Evolutionary conservation across 345 rosid genomes (phyloP), one percentile per base, ranked within the genome.

Genomic region (Lumnitzera racemosa): DNA sequence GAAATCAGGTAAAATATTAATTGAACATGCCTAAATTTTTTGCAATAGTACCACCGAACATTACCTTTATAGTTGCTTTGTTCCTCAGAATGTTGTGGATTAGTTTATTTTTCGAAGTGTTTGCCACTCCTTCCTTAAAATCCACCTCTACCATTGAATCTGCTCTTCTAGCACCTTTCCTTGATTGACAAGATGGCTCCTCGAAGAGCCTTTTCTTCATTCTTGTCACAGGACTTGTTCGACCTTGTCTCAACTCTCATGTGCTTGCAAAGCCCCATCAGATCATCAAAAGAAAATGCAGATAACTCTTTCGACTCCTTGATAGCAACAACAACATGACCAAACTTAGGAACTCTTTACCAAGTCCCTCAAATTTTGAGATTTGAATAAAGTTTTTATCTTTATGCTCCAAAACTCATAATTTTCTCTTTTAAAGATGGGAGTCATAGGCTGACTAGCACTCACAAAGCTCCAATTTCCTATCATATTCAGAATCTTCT

Each of bases 391-490:
- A 13, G 51, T 62, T 24, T 43, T 53, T 17, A 62, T 62, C n/a
- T 52, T 62, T 12, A 62, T 62, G 58, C 57, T 51, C 58, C 65
- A 62, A n/a, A 27, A 36, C 3, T 65, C 56, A 51, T 65, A 65
- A 3, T 20, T 3, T 13, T 55, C 55, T 0, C 53, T 52, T 17
- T 27, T 56, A n/a, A 64, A 55, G 13, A 64, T 1, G 0, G 20
- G 43, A 17, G 36, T 6, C 10, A 15, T 8, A 12, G 53, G 48
- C 25, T 56, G 68, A 24, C 48, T 13, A 24, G 55, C 5, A 17
- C 14, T 41, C 23, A 15, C 43, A 47, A 10, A 49, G 6, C 3
- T 16, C 10, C 43, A 6, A 36, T 36, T 36, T 36, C 9, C 43
- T 36, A 9, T 9, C 43, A 36, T 36, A 9, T 36, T 36, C 31